Conservation (phyloP, 352 stramenopile species). For the Thalassiosira hispida region DNA sequence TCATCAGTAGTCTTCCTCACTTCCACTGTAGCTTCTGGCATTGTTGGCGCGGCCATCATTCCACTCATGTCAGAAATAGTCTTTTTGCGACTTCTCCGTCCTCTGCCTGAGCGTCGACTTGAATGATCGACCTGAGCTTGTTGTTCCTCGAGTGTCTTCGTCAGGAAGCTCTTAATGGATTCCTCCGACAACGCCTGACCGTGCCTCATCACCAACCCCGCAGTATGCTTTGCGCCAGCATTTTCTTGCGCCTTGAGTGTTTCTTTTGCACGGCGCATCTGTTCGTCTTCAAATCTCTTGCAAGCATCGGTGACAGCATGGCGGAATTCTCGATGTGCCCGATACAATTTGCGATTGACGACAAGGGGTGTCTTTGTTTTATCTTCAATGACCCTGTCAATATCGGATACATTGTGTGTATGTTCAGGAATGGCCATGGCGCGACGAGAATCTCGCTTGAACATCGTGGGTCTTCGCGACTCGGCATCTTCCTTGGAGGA, state of each 20-base stretch:
- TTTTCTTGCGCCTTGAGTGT: slow-evolving; percentile 53
- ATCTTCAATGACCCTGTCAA: slow-evolving; percentile 53
- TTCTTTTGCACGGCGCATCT: slow-evolving; percentile 58
- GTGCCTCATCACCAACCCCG: slow-evolving; percentile 80
- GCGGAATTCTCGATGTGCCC: slow-evolving; percentile 77
- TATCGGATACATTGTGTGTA: slow-evolving; percentile 46
- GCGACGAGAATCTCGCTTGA: slow-evolving; percentile 58
- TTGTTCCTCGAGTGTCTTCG: slow-evolving; percentile 66
- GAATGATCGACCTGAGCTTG: slow-evolving; percentile 66
- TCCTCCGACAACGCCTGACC: slow-evolving; percentile 68
- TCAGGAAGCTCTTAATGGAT: slow-evolving; percentile 68
- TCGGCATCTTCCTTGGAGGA: slow-evolving; percentile 18
- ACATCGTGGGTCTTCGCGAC: slow-evolving; percentile 14
- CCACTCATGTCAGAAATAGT: slow-evolving; percentile 77
- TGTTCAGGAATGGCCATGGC: slow-evolving; percentile 73
- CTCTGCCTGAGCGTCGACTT: slow-evolving; percentile 62
- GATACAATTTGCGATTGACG: slow-evolving; percentile 75
- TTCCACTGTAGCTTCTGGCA: background rate
- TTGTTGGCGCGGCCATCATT: slow-evolving; percentile 55
- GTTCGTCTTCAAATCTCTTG: slow-evolving; percentile 81
- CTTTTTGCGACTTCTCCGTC: slow-evolving; percentile 70
- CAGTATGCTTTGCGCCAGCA: slow-evolving; percentile 42
- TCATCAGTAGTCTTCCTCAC: background rate
- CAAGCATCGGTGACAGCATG: slow-evolving; percentile 75
- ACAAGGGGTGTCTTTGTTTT: slow-evolving; percentile 61